Percentiles rank a stretch among this genome's conserved stretches.
These are phyloP conservation scores for Didymella segeticola DNA, from an alignment of 2,329 filamentous ascomycete species.

Conservation along the genomic window DNA sequence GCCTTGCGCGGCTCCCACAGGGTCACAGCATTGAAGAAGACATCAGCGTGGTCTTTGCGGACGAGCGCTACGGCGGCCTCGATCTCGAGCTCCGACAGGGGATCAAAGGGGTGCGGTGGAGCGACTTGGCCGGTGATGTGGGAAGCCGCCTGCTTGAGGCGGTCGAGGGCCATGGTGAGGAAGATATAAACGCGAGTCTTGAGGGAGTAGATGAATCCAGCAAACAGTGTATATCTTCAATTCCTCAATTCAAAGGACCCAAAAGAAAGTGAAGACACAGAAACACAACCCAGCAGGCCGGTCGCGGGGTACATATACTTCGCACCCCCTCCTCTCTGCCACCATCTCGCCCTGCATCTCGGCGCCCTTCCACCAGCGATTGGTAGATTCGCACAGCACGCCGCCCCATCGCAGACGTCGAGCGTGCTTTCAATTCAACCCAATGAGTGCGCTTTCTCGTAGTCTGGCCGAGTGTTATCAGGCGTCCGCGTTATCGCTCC, in stretches of 20 bases:
- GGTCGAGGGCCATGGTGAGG: constrained; percentile 65
- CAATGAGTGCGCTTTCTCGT: constrained; percentile 8
- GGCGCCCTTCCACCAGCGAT: background rate
- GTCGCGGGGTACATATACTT: constrained; percentile 15
- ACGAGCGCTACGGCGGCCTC: constrained; percentile 72
- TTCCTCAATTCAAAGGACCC: too few relatives aligned
- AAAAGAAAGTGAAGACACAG: too few relatives aligned
- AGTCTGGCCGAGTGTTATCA: constrained; percentile 8
- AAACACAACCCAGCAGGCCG: too few relatives aligned
- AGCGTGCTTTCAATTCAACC: constrained; percentile 17
- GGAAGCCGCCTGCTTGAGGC: constrained; percentile 67
- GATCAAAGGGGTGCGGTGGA: constrained; percentile 77
- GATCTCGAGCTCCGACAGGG: constrained; percentile 76
- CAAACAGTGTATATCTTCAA: too few relatives aligned
- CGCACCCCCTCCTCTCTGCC: too few relatives aligned
- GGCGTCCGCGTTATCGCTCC: background rate
- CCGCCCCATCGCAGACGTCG: background rate
- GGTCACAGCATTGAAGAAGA: constrained; percentile 87
- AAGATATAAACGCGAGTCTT: too few relatives aligned
- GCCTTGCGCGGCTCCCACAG: constrained; percentile 85
- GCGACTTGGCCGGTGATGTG: constrained; percentile 64
- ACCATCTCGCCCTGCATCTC: background rate
- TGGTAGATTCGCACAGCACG: constrained; percentile 9
- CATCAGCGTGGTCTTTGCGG: constrained; percentile 70
- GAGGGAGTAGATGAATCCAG: too few relatives aligned